Evolutionary conservation across 768 basidiomycete species (phyloP), one percentile per base, ranked within the genome.

Genomic region (Lyophyllum shimeji): DNA sequence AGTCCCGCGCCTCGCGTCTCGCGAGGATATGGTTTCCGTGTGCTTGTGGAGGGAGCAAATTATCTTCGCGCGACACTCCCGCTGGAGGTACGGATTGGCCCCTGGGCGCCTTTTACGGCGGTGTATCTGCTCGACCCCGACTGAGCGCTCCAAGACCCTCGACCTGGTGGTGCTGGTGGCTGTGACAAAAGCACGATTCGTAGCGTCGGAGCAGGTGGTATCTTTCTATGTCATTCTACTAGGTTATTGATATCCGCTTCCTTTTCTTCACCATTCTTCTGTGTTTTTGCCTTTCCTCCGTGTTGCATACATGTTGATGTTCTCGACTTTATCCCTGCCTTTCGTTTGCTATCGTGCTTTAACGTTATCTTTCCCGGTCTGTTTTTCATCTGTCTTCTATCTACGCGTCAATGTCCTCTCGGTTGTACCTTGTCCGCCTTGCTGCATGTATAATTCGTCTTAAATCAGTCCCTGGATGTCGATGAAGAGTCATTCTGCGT

Each of bases 391-490:
- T 48, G 21, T 60, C 42, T 45, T 43, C 49, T 25, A 24, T 55
- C 49, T 13, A 12, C 17, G 42, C 29, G 5, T 29, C 9, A 29
- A 9, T 29, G 25, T 52, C 39, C 53, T 45, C 43, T 45, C 34
- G 51, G 60, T 56, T 60, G 59, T 56, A 51, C 57, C 55, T 40
- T 63, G 57, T 60, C 58, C n/a, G 42, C 55, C 49, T 58, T 58
- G 60, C 48, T 52, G 52, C 57, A 58, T 66, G 65, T 66, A 66
- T 53, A 61, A 57, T 46, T 47, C 57, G 60, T 53, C 52, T 50
- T 61, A 55, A 57, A 60, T 61, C 62, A 57, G 50, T 58, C 54
- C 62, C 55, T 62, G 62, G 64, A 65, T n/a, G n/a, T n/a, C n/a
- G n/a, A n/a, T 63, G 62, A 60, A 63, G 56, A 55, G 31, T 13